Evolutionary conservation across 768 basidiomycete species (phyloP), one percentile per base, ranked within the genome.

Genomic region (Strobilomyces dryophilus): DNA sequence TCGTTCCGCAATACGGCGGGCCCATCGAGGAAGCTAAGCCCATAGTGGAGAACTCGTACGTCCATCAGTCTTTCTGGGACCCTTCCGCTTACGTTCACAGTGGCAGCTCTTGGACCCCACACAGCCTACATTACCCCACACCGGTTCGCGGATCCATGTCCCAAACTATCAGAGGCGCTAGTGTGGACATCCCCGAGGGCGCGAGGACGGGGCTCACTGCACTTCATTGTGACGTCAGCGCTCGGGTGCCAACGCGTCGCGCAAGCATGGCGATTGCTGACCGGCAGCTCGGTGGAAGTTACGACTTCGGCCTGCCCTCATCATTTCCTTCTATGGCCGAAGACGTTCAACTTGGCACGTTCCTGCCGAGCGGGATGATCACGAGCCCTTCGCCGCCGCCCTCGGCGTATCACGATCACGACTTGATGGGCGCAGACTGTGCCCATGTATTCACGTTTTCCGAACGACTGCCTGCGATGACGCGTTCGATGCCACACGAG

Each of bases 31-130:
- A 66, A 51, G 40, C 49, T 39, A 62, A 63, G 58, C 58, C 58
- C 65, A 66, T 66, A 60, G 65, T 12, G 4, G 65, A 62, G 49
- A 58, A 60, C 41, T 26, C 60, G 65, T 66, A 67, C 47, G 65
- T 60, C 46, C 52, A 43, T 53, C 54, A 32, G 39, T 48, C 31
- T 29, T 36, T 54, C 39, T 51, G 48, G 55, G 49, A 55, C 18
- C 44, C 50, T 39, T 37, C 32, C 57, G 17, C 65, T 66, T 62
- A 66, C 65, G 62, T 65, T 37, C 29, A 21, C 7, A 44, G 56
- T 60, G 60, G 62, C 65, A 67, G 65, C 51, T 47, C 62, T 44
- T 60, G 62, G 60, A 47, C 32, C 51, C 56, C 63, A 51, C 66
- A 55, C 60, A 45, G 55, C 54, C 52, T 64, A 32, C 61, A 56